Evolutionary conservation across 495 filamentous ascomycete species (phyloP).

Genomic region (Schizothecium vesticola): DNA sequence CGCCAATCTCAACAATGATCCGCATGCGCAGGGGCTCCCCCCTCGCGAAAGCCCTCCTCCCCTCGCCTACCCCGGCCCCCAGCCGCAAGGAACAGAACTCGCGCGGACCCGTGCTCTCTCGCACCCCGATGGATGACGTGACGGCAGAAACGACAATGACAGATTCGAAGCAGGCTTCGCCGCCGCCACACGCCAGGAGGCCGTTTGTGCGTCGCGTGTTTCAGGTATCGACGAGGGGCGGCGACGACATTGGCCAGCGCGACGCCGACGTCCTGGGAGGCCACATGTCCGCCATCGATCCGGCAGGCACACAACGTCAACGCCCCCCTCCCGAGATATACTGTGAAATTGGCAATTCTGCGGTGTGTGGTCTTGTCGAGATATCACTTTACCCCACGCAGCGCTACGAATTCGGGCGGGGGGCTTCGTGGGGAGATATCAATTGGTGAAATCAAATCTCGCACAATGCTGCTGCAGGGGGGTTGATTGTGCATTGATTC

Average conservation of each 20-base stretch:
- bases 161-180: background rate
- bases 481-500: background rate
- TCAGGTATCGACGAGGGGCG: conserved; percentile 3
- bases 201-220: conserved; percentile 4
- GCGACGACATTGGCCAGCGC: conserved; percentile 4
- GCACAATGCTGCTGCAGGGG: background rate
- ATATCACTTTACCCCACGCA: background rate
- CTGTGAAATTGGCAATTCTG: background rate
- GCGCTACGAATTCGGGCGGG: background rate
- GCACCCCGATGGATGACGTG: background rate
- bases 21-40: background rate
- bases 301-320: background rate
- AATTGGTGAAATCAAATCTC: background rate
- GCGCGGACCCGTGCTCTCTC: background rate
- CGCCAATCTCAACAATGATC: conserved; percentile 1
- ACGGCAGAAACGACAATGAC: background rate
- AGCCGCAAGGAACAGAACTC: background rate
- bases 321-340: background rate
- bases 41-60: background rate
- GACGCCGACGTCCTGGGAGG: background rate
- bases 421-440: background rate
- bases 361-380: background rate
- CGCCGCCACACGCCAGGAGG: background rate
- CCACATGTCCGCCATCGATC: conserved; percentile 4
- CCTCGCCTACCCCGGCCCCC: background rate